Evolutionary conservation across 352 stramenopile genomes (phyloP).

Genomic region (Stramenopiles sp.): DNA sequence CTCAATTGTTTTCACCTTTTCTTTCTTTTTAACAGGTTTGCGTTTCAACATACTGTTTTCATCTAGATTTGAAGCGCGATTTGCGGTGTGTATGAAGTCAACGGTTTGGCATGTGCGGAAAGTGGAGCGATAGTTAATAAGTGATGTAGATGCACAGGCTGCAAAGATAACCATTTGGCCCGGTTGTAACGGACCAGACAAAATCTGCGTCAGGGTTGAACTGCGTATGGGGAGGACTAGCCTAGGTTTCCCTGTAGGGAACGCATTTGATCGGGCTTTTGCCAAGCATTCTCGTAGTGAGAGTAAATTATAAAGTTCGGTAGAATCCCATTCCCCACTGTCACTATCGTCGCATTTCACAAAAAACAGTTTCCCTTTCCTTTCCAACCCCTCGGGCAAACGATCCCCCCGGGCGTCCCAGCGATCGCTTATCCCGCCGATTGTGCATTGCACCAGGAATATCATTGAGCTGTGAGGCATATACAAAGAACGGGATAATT

Average conservation of each 20-base stretch:
- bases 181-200: neutral
- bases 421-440: neutral
- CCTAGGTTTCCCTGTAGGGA: neutral
- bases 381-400: neutral
- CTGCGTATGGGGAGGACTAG: neutral
- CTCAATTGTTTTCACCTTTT: too few relatives aligned
- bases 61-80: neutral
- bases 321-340: neutral
- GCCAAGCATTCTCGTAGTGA: neutral
- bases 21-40: too few relatives aligned
- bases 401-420: neutral
- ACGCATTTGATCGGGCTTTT: slow-evolving; percentile 3
- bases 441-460: neutral
- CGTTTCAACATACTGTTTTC: too few relatives aligned
- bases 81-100: neutral
- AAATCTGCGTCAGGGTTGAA: neutral
- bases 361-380: neutral
- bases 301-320: neutral
- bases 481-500: neutral
- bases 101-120: neutral
- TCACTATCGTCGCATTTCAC: neutral
- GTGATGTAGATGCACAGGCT: neutral
- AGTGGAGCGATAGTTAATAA: neutral
- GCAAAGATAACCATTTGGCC: neutral
- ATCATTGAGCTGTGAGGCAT: neutral